Conservation (phyloP, 495 filamentous ascomycete genomes). For the Xylaria scruposa region DNA sequence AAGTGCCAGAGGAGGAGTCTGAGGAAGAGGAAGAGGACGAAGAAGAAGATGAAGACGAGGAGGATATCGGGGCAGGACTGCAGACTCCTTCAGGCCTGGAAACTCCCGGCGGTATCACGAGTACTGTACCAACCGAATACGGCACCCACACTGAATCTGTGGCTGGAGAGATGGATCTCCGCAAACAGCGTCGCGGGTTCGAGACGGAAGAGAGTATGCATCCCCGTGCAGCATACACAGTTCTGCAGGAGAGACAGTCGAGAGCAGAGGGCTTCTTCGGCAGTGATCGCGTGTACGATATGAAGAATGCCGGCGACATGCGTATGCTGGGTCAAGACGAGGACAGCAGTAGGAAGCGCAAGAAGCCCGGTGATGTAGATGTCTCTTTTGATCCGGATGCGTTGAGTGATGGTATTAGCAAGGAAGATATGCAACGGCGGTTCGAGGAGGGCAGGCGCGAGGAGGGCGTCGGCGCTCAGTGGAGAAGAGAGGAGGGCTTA, state of each 20-base stretch:
- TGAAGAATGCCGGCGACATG: constrained; percentile 53
- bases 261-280: constrained; percentile 93
- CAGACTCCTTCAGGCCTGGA: constrained; percentile 80
- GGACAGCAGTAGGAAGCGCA: constrained; percentile 77
- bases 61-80: constrained; percentile 68
- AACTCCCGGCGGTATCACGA: constrained; percentile 81
- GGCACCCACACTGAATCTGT: constrained; percentile 71
- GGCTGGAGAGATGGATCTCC: constrained; percentile 87
- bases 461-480: constrained; percentile 68
- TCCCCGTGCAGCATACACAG: constrained; percentile 81
- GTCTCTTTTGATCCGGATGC: constrained; percentile 86
- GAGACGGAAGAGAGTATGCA: constrained; percentile 84
- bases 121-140: constrained; percentile 79
- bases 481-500: constrained; percentile 90
- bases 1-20: constrained; percentile 83
- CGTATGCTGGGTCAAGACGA: constrained; percentile 83
- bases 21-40: constrained; percentile 73
- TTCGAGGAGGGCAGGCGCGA: constrained; percentile 81
- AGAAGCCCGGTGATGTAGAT: constrained; percentile 94
- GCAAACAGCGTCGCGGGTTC: constrained; percentile 83
- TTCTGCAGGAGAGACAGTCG: constrained; percentile 85
- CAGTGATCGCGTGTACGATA: constrained; percentile 89
- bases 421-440: constrained; percentile 59
- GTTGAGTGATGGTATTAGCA: constrained; percentile 75
- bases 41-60: constrained; percentile 76